Conservation (phyloP, 106 monocot genomes). For the Platanthera zijinensis region DNA sequence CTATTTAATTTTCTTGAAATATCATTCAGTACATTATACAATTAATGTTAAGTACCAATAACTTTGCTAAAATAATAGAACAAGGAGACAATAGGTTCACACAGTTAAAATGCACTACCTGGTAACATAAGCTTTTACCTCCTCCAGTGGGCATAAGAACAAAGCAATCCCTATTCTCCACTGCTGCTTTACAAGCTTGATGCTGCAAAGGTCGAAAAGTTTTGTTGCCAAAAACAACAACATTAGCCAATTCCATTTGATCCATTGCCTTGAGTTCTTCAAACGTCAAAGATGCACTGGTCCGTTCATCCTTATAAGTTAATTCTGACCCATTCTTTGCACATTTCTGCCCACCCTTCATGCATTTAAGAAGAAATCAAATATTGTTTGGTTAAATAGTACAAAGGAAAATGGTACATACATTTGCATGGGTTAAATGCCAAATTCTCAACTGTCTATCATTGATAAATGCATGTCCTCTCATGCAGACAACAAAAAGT, state of each 20-base stretch:
- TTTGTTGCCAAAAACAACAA: slow-evolving; percentile 83
- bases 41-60: background rate
- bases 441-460: background rate
- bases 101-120: slow-evolving; percentile 32
- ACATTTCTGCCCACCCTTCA: slow-evolving; percentile 19
- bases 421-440: background rate
- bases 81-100: background rate
- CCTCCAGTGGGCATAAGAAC: slow-evolving; percentile 98
- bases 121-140: slow-evolving; percentile 95
- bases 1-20: background rate
- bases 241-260: slow-evolving; percentile 70
- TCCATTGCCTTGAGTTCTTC: slow-evolving; percentile 54
- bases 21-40: background rate
- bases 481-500: background rate
- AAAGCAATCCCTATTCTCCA: slow-evolving; percentile 80
- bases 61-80: background rate
- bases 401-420: background rate
- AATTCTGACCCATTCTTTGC: slow-evolving; percentile 12
- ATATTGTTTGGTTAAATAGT: background rate
- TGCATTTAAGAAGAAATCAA: background rate
- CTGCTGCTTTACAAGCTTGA: slow-evolving; percentile 74
- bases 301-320: slow-evolving; percentile 10
- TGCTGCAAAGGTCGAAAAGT: slow-evolving; percentile 66
- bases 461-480: background rate
- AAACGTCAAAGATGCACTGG: slow-evolving; percentile 20